Conservation (phyloP, 228 moss, liverwort and hornwort genomes). For the Sphagnum magellanicum region DNA sequence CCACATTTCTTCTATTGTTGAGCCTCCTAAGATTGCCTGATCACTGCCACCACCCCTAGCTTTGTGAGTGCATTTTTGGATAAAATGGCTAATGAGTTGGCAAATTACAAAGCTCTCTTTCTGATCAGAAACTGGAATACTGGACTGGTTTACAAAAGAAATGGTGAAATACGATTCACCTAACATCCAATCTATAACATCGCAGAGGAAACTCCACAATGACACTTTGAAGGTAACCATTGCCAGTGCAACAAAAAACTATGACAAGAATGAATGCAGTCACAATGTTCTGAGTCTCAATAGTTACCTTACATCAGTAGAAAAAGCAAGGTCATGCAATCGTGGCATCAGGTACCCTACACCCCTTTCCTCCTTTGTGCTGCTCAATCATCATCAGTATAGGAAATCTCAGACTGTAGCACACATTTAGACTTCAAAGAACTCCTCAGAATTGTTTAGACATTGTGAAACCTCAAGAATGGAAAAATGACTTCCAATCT, state of each 20-base stretch:
- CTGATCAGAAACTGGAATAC: too few species aligned
- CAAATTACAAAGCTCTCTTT: too few species aligned
- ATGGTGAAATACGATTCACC: too few species aligned
- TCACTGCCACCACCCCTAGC: slow-evolving; percentile 39
- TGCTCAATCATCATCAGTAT: slow-evolving; percentile 14
- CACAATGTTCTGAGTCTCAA: slow-evolving; percentile 1
- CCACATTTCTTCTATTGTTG: slow-evolving; percentile 52
- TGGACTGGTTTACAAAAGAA: too few species aligned
- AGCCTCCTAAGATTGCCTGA: slow-evolving; percentile 39
- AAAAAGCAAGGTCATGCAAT: slow-evolving; percentile 87
- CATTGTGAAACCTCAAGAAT: not conserved
- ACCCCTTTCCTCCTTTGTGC: slow-evolving; percentile 76
- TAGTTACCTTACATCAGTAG: slow-evolving; percentile 76
- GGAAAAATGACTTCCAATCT: not conserved
- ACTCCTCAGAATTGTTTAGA: not conserved
- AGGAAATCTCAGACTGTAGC: not conserved
- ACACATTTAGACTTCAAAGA: not conserved
- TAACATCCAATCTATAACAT: too few species aligned
- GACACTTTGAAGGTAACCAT: too few species aligned
- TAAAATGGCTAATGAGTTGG: too few species aligned
- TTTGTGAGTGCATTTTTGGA: too few species aligned
- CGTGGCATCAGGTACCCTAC: slow-evolving; percentile 70
- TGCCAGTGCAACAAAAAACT: too few species aligned
- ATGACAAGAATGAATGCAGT: too few species aligned
- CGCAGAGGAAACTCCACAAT: too few species aligned